Evolutionary conservation across 1,139 yeast genomes (phyloP).

Genomic region (Candida tetrigidarum): DNA sequence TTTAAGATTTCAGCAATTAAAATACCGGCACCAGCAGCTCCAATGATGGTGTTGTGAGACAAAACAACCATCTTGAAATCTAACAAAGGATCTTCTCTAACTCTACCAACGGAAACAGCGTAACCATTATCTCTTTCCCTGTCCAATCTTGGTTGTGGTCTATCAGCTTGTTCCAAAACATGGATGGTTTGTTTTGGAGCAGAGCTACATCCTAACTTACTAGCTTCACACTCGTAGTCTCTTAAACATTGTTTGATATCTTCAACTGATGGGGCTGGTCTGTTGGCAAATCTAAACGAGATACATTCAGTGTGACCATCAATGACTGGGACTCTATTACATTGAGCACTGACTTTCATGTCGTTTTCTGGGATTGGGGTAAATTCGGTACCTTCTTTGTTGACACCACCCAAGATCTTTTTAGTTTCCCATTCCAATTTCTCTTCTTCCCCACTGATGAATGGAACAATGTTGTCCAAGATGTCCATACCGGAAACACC

Average conservation of each 20-base stretch:
- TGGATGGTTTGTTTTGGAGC: slow-evolving; percentile 95
- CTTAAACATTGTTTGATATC: slow-evolving; percentile 71
- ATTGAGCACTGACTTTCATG: slow-evolving; percentile 90
- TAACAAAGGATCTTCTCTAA: slow-evolving; percentile 90
- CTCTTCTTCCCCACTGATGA: slow-evolving; percentile 96
- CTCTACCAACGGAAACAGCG: slow-evolving; percentile 94
- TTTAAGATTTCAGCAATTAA: slow-evolving; percentile 89
- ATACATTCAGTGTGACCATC: slow-evolving; percentile 99
- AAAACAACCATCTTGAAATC: slow-evolving; percentile 96
- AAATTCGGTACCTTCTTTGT: slow-evolving; percentile 59
- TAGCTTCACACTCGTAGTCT: slow-evolving; percentile 86
- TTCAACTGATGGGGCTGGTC: slow-evolving; percentile 85
- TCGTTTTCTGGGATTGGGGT: slow-evolving; percentile 68
- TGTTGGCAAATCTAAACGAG: slow-evolving; percentile 77
- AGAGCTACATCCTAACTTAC: slow-evolving; percentile 75
- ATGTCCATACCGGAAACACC: slow-evolving; percentile 97
- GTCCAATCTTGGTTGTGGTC: slow-evolving; percentile 99
- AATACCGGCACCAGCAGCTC: slow-evolving; percentile 99
- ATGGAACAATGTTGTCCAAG: slow-evolving; percentile 93
- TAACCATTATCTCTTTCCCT: slow-evolving; percentile 94
- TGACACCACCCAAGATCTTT: slow-evolving; percentile 79
- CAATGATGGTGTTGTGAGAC: slow-evolving; percentile 95
- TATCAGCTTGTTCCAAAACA: slow-evolving; percentile 85
- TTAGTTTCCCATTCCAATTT: slow-evolving; percentile 99
- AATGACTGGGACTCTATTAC: slow-evolving; percentile 95